Evolutionary conservation across 2,329 filamentous ascomycete genomes (phyloP).

Genomic region (Aspergillus melleus): DNA sequence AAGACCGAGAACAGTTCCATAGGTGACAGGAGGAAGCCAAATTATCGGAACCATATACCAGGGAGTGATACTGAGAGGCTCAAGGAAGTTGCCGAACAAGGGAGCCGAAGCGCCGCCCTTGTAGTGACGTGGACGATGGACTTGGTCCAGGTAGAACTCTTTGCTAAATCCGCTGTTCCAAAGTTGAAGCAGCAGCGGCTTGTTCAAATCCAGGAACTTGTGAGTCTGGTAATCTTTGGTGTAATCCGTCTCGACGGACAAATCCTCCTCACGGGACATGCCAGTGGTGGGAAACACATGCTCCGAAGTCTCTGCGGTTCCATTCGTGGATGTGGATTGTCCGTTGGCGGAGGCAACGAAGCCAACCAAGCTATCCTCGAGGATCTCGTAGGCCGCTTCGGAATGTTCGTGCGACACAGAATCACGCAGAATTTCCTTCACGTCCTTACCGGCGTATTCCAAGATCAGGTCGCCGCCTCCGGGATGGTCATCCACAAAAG

Average conservation of each 20-base stretch:
- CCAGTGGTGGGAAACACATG: conserved; percentile 64
- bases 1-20: conserved; percentile 67
- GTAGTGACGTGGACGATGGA: conserved; percentile 94
- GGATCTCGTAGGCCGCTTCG: conserved; percentile 91
- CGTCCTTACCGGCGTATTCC: conserved; percentile 86
- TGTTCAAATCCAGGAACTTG: conserved; percentile 89
- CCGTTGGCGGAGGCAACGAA: conserved; percentile 60
- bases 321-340: conserved; percentile 29
- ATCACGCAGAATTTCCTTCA: conserved; percentile 79
- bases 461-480: conserved; percentile 86
- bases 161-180: conserved; percentile 87
- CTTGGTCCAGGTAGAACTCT: conserved; percentile 94
- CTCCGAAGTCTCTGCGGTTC: conserved; percentile 24
- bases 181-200: conserved; percentile 81
- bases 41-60: conserved; percentile 87
- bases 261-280: conserved; percentile 84
- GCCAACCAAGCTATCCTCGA: conserved; percentile 82
- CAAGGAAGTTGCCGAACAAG: conserved; percentile 96
- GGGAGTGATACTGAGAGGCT: conserved; percentile 90
- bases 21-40: conserved; percentile 80
- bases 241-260: conserved; percentile 81
- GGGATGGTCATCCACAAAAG: conserved; percentile 86
- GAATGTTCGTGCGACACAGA: conserved; percentile 80
- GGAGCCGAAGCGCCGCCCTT: conserved; percentile 89
- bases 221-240: conserved; percentile 77